Conservation (phyloP, 495 filamentous ascomycete species). For the Parathielavia appendiculata region DNA sequence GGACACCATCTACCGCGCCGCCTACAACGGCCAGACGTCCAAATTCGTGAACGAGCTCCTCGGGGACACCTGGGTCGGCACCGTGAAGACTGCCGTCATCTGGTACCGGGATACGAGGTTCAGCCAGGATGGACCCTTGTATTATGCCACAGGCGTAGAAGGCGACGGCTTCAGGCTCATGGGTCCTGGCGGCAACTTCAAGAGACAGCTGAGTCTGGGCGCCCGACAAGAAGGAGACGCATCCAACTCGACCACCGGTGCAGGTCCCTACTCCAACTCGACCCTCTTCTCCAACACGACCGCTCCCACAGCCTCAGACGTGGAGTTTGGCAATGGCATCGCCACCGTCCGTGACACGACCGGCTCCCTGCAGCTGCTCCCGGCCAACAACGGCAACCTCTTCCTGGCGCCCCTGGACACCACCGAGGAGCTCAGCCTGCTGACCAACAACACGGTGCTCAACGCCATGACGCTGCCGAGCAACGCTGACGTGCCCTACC, state of each 20-base stretch:
- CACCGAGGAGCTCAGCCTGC: background rate
- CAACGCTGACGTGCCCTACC: background rate
- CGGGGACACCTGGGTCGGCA: conserved; percentile 3
- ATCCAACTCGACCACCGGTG: too few species aligned
- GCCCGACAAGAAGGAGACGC: too few species aligned
- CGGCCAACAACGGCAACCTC: conserved; percentile 17
- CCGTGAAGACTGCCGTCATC: background rate
- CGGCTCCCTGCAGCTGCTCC: conserved; percentile 4
- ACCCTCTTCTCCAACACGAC: conserved; percentile 3
- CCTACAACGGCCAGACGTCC: background rate
- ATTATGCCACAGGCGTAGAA: background rate
- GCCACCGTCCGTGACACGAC: conserved; percentile 10
- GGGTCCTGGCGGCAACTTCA: background rate
- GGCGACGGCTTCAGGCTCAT: conserved; percentile 3
- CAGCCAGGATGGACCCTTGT: background rate
- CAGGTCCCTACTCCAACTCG: background rate
- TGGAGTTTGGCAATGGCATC: background rate
- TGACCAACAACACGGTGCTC: conserved; percentile 2
- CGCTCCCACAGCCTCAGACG: background rate
- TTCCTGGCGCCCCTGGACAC: conserved; percentile 5
- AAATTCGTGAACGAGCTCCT: background rate
- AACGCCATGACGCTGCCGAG: background rate
- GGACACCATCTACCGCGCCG: background rate
- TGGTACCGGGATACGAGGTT: conserved; percentile 4
- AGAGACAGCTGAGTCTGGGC: background rate